A percentile compares a stretch with the other conserved stretches of the same genome.
Evolutionary conservation across 208 protist species (phyloP).

Genomic region (Leishmania braziliensis): DNA sequence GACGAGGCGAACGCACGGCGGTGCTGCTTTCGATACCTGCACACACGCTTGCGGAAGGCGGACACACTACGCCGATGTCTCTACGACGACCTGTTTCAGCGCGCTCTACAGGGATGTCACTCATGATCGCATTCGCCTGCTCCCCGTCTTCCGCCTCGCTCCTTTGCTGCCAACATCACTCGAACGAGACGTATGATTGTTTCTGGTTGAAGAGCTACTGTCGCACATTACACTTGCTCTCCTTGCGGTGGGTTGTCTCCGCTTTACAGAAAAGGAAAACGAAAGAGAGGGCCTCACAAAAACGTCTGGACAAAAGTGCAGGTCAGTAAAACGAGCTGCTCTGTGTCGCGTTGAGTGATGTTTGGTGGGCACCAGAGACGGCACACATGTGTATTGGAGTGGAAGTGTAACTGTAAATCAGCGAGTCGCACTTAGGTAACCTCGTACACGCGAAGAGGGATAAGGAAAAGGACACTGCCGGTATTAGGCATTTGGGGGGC

Average conservation of each 20-base stretch:
- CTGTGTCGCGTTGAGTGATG: neutral
- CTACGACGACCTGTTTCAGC: conserved; percentile 37
- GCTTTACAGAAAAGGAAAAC: neutral
- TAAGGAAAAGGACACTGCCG: neutral
- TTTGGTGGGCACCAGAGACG: neutral
- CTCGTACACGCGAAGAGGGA: neutral
- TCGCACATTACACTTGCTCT: neutral
- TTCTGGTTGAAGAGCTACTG: neutral
- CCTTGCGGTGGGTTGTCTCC: neutral
- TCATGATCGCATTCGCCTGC: neutral
- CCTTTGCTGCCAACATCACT: neutral
- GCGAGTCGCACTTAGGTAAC: neutral
- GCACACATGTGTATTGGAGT: neutral
- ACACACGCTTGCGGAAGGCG: conserved; percentile 28
- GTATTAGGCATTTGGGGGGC: neutral
- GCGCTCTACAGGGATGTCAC: neutral
- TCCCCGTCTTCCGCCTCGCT: neutral
- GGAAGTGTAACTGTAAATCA: neutral
- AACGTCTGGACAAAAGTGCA: neutral
- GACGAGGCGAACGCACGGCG: neutral
- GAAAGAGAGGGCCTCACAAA: neutral
- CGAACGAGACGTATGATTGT: neutral
- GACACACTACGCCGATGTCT: conserved; percentile 37
- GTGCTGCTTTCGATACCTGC: conserved; percentile 26
- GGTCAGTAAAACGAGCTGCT: neutral